Evolutionary conservation across 2,329 filamentous ascomycete species (phyloP).

Genomic region (Lizonia empirigonia): DNA sequence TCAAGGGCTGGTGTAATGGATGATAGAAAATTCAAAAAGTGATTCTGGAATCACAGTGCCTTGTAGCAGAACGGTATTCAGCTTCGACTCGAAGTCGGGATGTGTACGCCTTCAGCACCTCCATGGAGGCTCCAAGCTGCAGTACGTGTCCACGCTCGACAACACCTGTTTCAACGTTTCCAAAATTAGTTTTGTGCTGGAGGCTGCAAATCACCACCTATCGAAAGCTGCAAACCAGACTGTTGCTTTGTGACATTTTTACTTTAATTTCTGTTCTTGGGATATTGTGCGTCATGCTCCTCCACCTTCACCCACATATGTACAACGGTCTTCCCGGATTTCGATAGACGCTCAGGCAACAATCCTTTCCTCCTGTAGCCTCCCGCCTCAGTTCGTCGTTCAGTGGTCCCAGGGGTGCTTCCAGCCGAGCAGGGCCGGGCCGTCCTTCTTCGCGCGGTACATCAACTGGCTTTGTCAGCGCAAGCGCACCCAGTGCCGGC

Average conservation of each 20-base stretch:
- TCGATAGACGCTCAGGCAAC: background rate
- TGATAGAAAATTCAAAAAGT: too few species aligned
- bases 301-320: conserved; percentile 13
- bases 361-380: background rate
- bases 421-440: conserved; percentile 86
- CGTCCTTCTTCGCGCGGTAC: conserved; percentile 96
- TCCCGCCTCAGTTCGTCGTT: conserved; percentile 11
- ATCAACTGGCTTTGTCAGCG: conserved; percentile 68
- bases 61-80: too few species aligned
- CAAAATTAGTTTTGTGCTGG: background rate
- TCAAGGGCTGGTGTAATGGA: background rate
- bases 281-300: conserved; percentile 14
- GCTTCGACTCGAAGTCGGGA: too few species aligned
- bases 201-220: too few species aligned
- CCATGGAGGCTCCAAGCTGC: too few species aligned
- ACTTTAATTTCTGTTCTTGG: conserved; percentile 23
- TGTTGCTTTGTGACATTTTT: conserved; percentile 9
- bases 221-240: background rate
- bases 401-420: conserved; percentile 70
- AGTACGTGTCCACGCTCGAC: background rate
- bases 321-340: conserved; percentile 20
- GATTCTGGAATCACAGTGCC: too few species aligned
- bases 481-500: background rate
- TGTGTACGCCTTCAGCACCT: too few species aligned
- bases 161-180: background rate